Evolutionary conservation across 139 green algal species (phyloP).

Genomic region (Chlorella sp.): DNA sequence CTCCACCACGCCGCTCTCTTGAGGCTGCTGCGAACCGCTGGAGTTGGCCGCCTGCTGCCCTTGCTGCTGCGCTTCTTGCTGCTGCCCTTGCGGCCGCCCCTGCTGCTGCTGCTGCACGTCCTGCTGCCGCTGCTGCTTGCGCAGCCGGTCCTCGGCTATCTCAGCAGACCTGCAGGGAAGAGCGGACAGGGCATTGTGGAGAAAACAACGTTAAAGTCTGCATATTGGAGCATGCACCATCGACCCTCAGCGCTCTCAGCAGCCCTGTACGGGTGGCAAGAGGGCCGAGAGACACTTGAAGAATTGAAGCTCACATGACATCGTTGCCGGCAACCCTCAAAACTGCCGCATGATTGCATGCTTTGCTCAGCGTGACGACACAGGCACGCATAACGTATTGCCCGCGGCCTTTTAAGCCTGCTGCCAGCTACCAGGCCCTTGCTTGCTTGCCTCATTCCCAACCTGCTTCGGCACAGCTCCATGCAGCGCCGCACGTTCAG

Average conservation of each 20-base stretch:
- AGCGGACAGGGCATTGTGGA: background rate
- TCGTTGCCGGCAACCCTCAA: too few species aligned
- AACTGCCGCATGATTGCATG: too few species aligned
- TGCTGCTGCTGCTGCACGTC: constrained; percentile 17
- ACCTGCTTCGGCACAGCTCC: too few species aligned
- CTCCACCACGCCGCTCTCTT: constrained; percentile 19
- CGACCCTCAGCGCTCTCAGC: too few species aligned
- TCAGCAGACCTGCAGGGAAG: constrained; percentile 42
- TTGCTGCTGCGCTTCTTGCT: background rate
- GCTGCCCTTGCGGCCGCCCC: background rate
- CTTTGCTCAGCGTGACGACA: too few species aligned
- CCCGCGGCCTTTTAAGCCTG: too few species aligned
- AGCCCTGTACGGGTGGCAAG: too few species aligned
- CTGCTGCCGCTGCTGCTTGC: constrained; percentile 23
- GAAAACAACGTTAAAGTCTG: background rate
- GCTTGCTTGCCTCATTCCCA: too few species aligned
- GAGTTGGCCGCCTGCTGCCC: background rate
- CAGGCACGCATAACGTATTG: too few species aligned
- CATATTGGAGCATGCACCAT: background rate
- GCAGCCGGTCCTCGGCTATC: constrained; percentile 41
- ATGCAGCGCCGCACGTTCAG: constrained; percentile 5
- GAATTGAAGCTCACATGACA: too few species aligned
- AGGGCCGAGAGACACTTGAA: too few species aligned
- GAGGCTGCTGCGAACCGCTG: background rate
- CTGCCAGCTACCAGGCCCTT: too few species aligned